These are phyloP conservation scores for Bipolaris bicolor DNA, from an alignment of 2,329 filamentous ascomycete species.

Conservation along the genomic window DNA sequence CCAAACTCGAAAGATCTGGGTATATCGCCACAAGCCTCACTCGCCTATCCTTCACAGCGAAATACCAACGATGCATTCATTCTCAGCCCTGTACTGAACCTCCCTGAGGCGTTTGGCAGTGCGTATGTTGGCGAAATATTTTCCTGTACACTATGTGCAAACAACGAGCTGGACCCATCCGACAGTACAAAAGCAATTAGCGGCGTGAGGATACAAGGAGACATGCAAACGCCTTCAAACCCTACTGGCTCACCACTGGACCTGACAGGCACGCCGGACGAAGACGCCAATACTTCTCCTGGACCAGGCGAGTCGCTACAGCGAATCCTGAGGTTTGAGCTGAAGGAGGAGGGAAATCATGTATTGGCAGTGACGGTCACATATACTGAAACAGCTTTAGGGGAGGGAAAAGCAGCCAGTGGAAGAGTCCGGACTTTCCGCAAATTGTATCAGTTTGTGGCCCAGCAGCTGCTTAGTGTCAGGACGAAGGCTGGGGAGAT, in stretches of 20 bases:
- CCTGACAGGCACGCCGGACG: slow-evolving; percentile 55
- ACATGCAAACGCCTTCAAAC: slow-evolving; percentile 91
- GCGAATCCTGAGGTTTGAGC: slow-evolving; percentile 80
- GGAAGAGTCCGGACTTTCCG: slow-evolving; percentile 82
- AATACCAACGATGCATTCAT: slow-evolving; percentile 60
- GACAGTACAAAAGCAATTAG: slow-evolving; percentile 62
- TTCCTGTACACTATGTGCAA: slow-evolving; percentile 92
- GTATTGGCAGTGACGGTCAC: slow-evolving; percentile 91
- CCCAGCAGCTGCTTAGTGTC: slow-evolving; percentile 87
- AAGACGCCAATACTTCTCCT: slow-evolving; percentile 48
- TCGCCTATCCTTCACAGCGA: slow-evolving; percentile 69
- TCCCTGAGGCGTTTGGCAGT: slow-evolving; percentile 89
- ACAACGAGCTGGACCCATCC: slow-evolving; percentile 71
- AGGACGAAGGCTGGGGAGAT: slow-evolving; percentile 82
- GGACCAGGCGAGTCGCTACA: slow-evolving; percentile 73
- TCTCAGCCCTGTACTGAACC: slow-evolving; percentile 70
- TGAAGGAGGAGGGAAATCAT: slow-evolving; percentile 94
- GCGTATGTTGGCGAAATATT: slow-evolving; percentile 97
- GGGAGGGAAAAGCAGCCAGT: slow-evolving; percentile 54
- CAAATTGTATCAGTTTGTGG: slow-evolving; percentile 96
- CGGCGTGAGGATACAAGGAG: slow-evolving; percentile 82
- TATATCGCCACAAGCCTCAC: slow-evolving; percentile 63
- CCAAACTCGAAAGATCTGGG: slow-evolving; percentile 60
- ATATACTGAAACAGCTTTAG: slow-evolving; percentile 83
- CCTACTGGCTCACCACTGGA: slow-evolving; percentile 66